These are phyloP conservation scores for Purpureocillium lavendulum DNA, from an alignment of 2,329 filamentous ascomycete genomes.

Conservation along the genomic window DNA sequence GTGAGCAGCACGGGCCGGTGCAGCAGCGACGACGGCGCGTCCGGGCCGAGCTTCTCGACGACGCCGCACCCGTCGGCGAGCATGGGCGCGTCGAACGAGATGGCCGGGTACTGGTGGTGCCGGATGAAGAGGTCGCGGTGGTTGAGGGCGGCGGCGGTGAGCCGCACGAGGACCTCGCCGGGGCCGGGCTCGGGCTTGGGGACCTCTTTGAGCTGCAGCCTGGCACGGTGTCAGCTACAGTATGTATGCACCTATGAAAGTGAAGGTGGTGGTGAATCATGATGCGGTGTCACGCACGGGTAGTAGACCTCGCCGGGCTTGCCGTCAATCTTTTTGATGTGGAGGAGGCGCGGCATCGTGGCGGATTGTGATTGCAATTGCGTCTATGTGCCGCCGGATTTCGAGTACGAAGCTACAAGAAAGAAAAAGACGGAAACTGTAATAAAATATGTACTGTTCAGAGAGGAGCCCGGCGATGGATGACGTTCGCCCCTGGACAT, in stretches of 20 bases:
- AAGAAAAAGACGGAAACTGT: too few relatives aligned
- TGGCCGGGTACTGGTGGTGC: slow-evolving; percentile 81
- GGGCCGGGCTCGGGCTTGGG: slow-evolving; percentile 55
- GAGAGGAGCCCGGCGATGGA: too few relatives aligned
- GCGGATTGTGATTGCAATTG: not conserved
- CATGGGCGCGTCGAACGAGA: slow-evolving; percentile 70
- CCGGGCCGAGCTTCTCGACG: slow-evolving; percentile 56
- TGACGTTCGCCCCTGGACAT: too few relatives aligned
- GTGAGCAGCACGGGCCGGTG: slow-evolving; percentile 69
- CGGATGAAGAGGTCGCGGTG: slow-evolving; percentile 94
- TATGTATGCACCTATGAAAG: too few relatives aligned
- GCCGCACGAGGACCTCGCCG: slow-evolving; percentile 63
- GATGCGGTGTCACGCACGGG: slow-evolving; percentile 39
- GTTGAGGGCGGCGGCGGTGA: slow-evolving; percentile 79
- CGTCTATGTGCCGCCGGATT: not conserved
- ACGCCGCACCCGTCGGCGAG: slow-evolving; percentile 75
- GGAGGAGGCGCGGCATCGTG: slow-evolving; percentile 47
- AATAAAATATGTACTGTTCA: too few relatives aligned
- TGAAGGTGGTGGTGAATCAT: too few relatives aligned
- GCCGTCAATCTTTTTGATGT: slow-evolving; percentile 59
- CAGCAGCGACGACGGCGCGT: slow-evolving; percentile 36
- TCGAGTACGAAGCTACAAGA: too few relatives aligned
- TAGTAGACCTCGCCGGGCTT: slow-evolving; percentile 88
- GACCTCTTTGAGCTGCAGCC: slow-evolving; percentile 51
- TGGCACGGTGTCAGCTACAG: too few relatives aligned